These are phyloP conservation scores for Epichloe gansuensis DNA, from an alignment of 2,329 filamentous ascomycete genomes.

Conservation along the genomic window DNA sequence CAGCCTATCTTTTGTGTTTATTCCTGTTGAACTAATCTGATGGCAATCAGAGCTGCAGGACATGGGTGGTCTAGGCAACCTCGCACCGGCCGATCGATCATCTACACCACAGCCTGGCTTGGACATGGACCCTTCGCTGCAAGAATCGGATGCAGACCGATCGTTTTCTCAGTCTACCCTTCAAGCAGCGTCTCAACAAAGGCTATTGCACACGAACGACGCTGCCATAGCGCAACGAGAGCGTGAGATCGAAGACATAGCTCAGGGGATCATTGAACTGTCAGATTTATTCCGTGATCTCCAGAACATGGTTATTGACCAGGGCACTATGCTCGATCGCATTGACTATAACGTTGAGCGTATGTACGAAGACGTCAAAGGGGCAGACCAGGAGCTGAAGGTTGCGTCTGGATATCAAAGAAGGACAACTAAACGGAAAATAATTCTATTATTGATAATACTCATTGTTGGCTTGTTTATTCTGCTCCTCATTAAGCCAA, in stretches of 20 bases:
- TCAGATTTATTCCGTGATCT: slow-evolving; percentile 94
- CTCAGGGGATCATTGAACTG: slow-evolving; percentile 93
- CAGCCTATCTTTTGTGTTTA: slow-evolving; percentile 2
- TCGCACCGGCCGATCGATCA: slow-evolving; percentile 38
- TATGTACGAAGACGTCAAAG: slow-evolving; percentile 88
- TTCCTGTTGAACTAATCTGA: not conserved
- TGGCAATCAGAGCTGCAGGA: slow-evolving; percentile 54
- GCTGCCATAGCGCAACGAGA: slow-evolving; percentile 80
- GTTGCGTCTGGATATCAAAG: slow-evolving; percentile 83
- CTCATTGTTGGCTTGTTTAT: slow-evolving; percentile 82
- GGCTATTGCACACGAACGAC: slow-evolving; percentile 62
- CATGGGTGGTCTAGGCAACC: slow-evolving; percentile 45
- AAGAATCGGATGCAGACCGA: slow-evolving; percentile 88
- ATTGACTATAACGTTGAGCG: slow-evolving; percentile 97
- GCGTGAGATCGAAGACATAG: slow-evolving; percentile 93
- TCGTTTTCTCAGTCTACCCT: slow-evolving; percentile 84
- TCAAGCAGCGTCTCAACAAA: slow-evolving; percentile 60
- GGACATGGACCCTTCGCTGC: slow-evolving; percentile 74
- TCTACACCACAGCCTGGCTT: slow-evolving; percentile 35
- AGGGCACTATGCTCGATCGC: slow-evolving; percentile 81
- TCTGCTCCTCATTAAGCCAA: slow-evolving; percentile 68
- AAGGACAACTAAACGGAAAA: slow-evolving; percentile 78
- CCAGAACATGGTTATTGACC: slow-evolving; percentile 88
- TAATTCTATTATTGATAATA: slow-evolving; percentile 77
- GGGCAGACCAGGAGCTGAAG: slow-evolving; percentile 80